A percentile compares a stretch with the other conserved stretches of the same genome.
These are phyloP conservation scores for Forsythia suspensa DNA, from an alignment of 257 asterid genomes.

Conservation along the genomic window DNA sequence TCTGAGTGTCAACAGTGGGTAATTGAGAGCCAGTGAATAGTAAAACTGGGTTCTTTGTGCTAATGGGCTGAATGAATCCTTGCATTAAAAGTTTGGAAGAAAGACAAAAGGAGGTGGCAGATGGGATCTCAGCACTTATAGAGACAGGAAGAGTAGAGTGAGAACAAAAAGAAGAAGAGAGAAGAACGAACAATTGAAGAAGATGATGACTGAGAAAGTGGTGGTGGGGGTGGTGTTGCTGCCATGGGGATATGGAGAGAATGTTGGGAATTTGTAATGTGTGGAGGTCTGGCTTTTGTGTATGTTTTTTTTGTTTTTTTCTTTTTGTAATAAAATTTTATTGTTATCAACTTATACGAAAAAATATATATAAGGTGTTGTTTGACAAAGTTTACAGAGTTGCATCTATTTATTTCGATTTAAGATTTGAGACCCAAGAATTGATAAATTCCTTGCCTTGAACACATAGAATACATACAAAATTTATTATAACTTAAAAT, in stretches of 20 bases:
- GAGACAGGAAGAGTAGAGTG: conserved; percentile 29
- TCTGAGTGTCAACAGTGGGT: conserved; percentile 75
- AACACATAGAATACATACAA: no score
- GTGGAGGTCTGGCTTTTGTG: conserved; percentile 36
- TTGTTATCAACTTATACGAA: no score
- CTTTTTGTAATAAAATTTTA: not conserved
- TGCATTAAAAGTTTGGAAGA: conserved; percentile 27
- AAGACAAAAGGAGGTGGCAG: conserved; percentile 10
- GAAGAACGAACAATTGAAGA: conserved; percentile 26
- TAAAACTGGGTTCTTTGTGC: conserved; percentile 50
- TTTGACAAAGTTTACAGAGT: no score
- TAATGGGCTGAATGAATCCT: conserved; percentile 18
- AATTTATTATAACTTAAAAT: no score
- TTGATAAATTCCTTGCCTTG: no score
- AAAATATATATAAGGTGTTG: no score
- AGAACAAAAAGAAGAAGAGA: conserved; percentile 18
- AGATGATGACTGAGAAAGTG: conserved; percentile 34
- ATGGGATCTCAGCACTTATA: conserved; percentile 36
- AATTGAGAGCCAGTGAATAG: conserved; percentile 55
- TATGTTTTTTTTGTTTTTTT: not conserved
- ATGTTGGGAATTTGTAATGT: conserved; percentile 23
- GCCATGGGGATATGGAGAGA: conserved; percentile 34
- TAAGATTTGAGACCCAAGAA: no score
- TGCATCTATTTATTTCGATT: no score
- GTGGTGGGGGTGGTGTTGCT: conserved; percentile 37